Conservation (phyloP, 441 rosid genomes). For the Adansonia madagascariensis region DNA sequence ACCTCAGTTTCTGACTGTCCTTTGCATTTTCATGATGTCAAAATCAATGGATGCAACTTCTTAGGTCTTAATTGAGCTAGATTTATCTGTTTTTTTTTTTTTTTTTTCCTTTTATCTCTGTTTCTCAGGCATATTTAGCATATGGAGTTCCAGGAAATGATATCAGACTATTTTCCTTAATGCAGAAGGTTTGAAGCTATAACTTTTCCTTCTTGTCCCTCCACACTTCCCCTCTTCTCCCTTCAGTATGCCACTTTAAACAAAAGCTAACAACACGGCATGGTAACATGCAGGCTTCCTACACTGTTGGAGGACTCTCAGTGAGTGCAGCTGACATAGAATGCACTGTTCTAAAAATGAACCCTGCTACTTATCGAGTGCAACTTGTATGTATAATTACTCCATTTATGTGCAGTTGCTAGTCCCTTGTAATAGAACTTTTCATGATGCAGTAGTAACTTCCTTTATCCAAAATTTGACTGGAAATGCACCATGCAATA, state of each 20-base stretch:
- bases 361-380: conserved; percentile 61
- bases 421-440: neutral
- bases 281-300: conserved; percentile 58
- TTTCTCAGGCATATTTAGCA: conserved; percentile 67
- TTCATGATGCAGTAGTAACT: conserved; percentile 11
- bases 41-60: neutral
- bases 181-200: conserved; percentile 61
- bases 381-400: conserved; percentile 54
- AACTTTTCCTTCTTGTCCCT: conserved; percentile 19
- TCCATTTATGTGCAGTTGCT: conserved; percentile 21
- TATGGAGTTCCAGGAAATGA: conserved; percentile 73
- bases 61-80: neutral
- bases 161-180: conserved; percentile 57
- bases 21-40: conserved; percentile 6
- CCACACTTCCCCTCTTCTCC: neutral
- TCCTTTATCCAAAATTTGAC: conserved; percentile 11
- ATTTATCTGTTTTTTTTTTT: conserved; percentile 16
- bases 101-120: conserved; percentile 23
- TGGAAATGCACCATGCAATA: conserved; percentile 1
- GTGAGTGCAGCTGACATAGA: conserved; percentile 68
- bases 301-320: conserved; percentile 65
- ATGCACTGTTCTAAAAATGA: conserved; percentile 63
- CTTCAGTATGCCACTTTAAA: conserved; percentile 7
- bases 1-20: conserved; percentile 19
- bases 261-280: conserved; percentile 25